Base-by-base conservation (phyloP, 495 filamentous ascomycete species). In the Talaromyces stipitatus region DNA sequence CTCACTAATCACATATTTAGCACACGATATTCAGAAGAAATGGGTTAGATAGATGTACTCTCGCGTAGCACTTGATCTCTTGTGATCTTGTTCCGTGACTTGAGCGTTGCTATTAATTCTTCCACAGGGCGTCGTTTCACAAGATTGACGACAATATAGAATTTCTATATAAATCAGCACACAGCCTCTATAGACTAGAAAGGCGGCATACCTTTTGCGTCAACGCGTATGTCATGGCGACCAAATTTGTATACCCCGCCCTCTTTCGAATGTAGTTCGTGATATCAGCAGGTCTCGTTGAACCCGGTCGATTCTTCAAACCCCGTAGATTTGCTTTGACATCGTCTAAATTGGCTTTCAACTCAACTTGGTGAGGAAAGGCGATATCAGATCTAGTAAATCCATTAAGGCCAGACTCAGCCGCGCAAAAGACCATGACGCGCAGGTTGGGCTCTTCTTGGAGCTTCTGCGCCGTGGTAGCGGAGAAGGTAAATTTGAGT, bases 241-340 rank as follows among this genome's bases (percentile, higher is more conserved):
- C 72, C 29, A 76, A 81, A 65, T 98, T 97, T 7, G 73, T 68
- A 64, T 92, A 95, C 29, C 78, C 77, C 12, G 82, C 56, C 54
- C 81, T 85, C 32, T 86, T 82, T 20, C 90, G 87, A 20, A 95
- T 71, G 58, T 82, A 79, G 58, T 76, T 75, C 12, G 94, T 97
- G 43, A 98, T 86, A 70, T 98, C 94, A 16, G 88, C 91, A 6
- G 94, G 94, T 54, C 88, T 82, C 28, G 94, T 97, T 27, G 94
- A 92, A 23, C 94, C 94, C 8, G 94, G 88, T 64, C 91, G 92
- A 67, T 95, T 96, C 69, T 98, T 98, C 53, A 98, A 72, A 2
- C 94, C 94, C 57, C 92, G 87, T 50, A 94, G 78, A 64, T 96
- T 97, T 11, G 86, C 83, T 64, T 94, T 95, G 58, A 95, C 78